These are phyloP conservation scores for Rosa rugosa DNA, from an alignment of 306 rosid species.

Conservation along the genomic window DNA sequence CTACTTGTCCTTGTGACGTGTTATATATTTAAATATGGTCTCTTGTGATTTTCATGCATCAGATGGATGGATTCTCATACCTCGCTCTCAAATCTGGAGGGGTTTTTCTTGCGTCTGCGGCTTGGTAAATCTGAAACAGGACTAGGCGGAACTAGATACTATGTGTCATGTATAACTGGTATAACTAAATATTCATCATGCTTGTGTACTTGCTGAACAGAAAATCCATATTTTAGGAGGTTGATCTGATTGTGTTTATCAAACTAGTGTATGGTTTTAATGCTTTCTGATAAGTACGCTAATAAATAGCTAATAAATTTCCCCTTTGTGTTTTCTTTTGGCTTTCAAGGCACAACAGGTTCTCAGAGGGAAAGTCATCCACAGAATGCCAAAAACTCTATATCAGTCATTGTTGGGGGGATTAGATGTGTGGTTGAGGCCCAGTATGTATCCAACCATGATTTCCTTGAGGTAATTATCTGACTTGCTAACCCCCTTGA, in stretches of 20 bases:
- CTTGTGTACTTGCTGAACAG: slow-evolving; percentile 13
- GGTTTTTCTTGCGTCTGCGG: slow-evolving; percentile 84
- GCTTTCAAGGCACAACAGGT: slow-evolving; percentile 39
- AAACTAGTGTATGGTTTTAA: neutral
- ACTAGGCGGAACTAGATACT: slow-evolving; percentile 72
- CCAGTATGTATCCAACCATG: slow-evolving; percentile 79
- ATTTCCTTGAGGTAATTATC: slow-evolving; percentile 76
- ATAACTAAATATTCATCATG: slow-evolving; percentile 25
- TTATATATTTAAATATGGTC: neutral
- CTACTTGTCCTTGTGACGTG: neutral
- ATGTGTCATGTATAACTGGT: slow-evolving; percentile 86
- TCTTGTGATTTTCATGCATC: slow-evolving; percentile 17
- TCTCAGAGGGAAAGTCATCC: slow-evolving; percentile 33
- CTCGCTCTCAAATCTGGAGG: slow-evolving; percentile 59
- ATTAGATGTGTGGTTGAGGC: slow-evolving; percentile 59
- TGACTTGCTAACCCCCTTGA: neutral
- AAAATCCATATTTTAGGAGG: neutral
- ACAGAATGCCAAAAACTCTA: slow-evolving; percentile 38
- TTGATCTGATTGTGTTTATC: neutral
- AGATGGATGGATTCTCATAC: slow-evolving; percentile 65
- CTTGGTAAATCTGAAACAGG: slow-evolving; percentile 93
- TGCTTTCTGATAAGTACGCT: slow-evolving; percentile 1
- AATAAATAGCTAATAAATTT: neutral
- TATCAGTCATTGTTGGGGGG: slow-evolving; percentile 64
- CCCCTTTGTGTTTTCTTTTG: slow-evolving; percentile 3